phyloP scores from a whole-genome alignment of 2,329 filamentous ascomycete species.

The Paecilomyces dactylethromorphus region DNA sequence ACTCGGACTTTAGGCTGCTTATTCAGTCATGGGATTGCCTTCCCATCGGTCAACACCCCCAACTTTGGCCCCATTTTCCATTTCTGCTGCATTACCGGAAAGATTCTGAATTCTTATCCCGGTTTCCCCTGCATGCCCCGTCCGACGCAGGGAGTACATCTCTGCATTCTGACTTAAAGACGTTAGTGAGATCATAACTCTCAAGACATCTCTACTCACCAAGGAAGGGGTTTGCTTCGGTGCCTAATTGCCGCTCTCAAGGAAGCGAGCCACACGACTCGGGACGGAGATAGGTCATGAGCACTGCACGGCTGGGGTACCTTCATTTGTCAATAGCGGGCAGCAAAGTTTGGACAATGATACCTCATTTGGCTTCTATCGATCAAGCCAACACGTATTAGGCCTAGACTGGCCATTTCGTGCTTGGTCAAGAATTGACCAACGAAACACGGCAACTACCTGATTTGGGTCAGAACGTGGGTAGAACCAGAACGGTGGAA shows the following conservation, averaged over 20 bases:
- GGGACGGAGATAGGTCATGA: no score
- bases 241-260: background rate
- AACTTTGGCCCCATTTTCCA: background rate
- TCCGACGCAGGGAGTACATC: background rate
- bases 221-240: background rate
- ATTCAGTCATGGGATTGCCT: background rate
- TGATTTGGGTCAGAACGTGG: background rate
- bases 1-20: background rate
- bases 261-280: background rate
- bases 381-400: background rate
- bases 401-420: background rate
- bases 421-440: background rate
- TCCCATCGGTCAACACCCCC: background rate
- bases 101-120: background rate
- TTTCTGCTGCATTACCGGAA: background rate
- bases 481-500: background rate
- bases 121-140: background rate
- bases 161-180: background rate
- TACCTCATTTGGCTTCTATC: background rate
- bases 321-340: background rate
- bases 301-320: background rate
- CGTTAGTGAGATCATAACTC: background rate
- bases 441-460: background rate
- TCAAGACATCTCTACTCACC: background rate
- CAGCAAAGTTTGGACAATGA: background rate